Base-by-base conservation (phyloP, 2,329 filamentous ascomycete species). In the Fusarium nelsonii region DNA sequence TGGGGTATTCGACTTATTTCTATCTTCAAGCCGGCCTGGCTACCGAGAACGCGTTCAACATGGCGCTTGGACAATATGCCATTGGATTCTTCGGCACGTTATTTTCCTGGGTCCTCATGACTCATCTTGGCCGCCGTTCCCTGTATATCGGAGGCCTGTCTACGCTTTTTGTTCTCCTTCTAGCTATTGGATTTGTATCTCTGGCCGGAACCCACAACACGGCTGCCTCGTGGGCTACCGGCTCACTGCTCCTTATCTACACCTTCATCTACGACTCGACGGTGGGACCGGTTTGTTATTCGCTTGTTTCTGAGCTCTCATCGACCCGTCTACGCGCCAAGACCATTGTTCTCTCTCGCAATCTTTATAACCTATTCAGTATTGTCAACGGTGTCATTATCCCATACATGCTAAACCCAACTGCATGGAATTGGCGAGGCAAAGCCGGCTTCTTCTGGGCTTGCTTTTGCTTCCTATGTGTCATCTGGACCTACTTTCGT, bases 271-370 rank as follows among this genome's bases (percentile, higher is more conserved):
- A 78, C 55, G 70, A 78, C 55, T 65, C 70, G 34, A 78, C 77
- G 9, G 73, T 80, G 11, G 78, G 78, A 3, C 78, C 58, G 52
- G 92, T 97, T n/a, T 93, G 91, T 80, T 97, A 95, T 81, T 94
- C 92, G 0, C 85, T 81, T 53, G 73, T 76, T 4, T 74, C 78
- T 36, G 78, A 81, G 70, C 73, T 79, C 9, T 72, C 75, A 6
- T 74, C 78, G 4, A 77, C 76, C 8, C 75, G 78, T 14, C 71
- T 81, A n/a, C 74, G 78, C 3, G 69, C 74, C 45, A 77, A 77
- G 56, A 77, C 76, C 3, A 71, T 78, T 14, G 74, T 72, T 23
- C 65, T 78, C 3, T 73, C 74, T 4, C 73, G 76, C 28, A 73
- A 66, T 53, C 39, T 69, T 20, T 78, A 78, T 67, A 75, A 76